Evolutionary conservation across 2,329 filamentous ascomycete genomes (phyloP), one percentile per base, ranked within the genome.

Genomic region (Penicillium palitans): DNA sequence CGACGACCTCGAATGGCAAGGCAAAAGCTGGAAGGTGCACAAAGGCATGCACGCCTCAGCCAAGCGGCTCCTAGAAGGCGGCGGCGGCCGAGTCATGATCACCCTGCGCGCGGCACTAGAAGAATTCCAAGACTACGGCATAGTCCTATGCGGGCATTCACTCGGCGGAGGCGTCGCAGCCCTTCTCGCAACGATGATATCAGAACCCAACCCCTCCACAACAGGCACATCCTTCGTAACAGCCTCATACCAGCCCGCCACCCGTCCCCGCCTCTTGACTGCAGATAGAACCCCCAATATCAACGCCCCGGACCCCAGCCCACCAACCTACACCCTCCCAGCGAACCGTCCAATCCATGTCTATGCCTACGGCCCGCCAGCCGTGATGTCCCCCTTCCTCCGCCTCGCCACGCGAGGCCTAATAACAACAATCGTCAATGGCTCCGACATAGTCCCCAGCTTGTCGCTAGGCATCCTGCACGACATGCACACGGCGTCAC

Each of bases 1-100:
- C 62, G 87, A 89, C 64, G 81, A 86, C 55, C 66, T 76, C 4
- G 68, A 71, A 59, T 76, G 88, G 86, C 81, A 85, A 57, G 86
- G 86, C 17, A 83, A 80, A 58, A 76, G 78, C 1, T 90, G 89
- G 76, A 85, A 87, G 63, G 88, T 90, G 0, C 88, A 91, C 73
- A 90, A 90, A 70, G 88, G 88, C 15, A 86, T 91, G 55, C 87
- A 90, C 68, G 87, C 88, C 0, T 90, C 88, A 1, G 88, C 88
- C 4, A 81, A 84, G 21, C 83, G 88, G 12, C 79, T 91, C 0
- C 76, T 91, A 0, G 87, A 87, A 66, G 87, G 87, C 9, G 85
- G 83, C 47, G 87, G 89, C 49, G 86, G 87, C 1, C 80, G 84
- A 27, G 86, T 91, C 2, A 79, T 91, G 61, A 78, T 84, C 44